A percentile compares a stretch with the other conserved stretches of the same genome.
Conservation (phyloP, 2,329 filamentous ascomycete species). For the Xylaria sp. region DNA sequence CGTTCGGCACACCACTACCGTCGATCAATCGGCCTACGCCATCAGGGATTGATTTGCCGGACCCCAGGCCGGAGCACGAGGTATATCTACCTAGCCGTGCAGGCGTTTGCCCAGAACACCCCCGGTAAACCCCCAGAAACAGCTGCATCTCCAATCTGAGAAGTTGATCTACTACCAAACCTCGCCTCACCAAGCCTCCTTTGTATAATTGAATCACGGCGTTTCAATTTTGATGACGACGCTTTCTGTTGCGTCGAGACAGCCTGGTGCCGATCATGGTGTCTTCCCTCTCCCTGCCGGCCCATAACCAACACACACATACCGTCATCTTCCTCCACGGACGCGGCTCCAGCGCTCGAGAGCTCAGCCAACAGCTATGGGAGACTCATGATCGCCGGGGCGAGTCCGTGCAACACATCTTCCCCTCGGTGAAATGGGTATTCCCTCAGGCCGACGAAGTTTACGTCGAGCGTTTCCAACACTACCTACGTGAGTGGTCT, state of each 20-base stretch:
- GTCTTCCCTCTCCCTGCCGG: constrained; percentile 28
- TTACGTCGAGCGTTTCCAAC: constrained; percentile 44
- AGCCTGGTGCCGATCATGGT: constrained; percentile 32
- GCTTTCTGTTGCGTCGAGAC: background rate
- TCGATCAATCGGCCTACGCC: constrained; percentile 4
- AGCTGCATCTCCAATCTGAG: constrained; percentile 11
- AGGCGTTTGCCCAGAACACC: background rate
- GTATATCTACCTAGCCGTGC: background rate
- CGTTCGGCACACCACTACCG: constrained; percentile 10
- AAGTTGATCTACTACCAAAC: background rate
- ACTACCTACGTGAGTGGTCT: constrained; percentile 60
- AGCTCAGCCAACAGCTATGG: constrained; percentile 50
- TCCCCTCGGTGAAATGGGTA: constrained; percentile 62
- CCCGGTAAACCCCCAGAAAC: constrained; percentile 1
- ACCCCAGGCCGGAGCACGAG: constrained; percentile 1
- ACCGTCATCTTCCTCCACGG: constrained; percentile 60
- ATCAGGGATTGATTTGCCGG: constrained; percentile 14
- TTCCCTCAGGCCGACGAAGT: constrained; percentile 58
- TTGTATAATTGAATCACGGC: background rate
- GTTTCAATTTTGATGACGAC: background rate
- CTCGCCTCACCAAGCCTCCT: constrained; percentile 9
- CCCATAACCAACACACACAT: constrained; percentile 48
- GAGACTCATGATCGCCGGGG: constrained; percentile 48
- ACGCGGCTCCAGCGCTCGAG: constrained; percentile 53
- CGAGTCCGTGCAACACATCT: constrained; percentile 53